phyloP scores from a whole-genome alignment of 2,329 filamentous ascomycete species.

The Aspergillus pseudoglaucus region DNA sequence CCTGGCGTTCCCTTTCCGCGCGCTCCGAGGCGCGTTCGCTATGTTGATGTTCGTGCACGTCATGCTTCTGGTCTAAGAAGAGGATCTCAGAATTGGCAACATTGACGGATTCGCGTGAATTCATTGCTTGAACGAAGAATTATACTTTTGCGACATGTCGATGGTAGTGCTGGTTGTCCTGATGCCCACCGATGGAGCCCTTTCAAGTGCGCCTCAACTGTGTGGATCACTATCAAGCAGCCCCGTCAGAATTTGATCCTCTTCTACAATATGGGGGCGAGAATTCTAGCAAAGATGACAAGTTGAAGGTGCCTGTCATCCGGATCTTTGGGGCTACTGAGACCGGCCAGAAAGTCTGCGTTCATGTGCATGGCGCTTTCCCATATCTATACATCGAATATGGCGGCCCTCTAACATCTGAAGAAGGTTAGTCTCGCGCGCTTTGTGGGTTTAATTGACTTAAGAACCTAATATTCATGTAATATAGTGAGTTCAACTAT shows the following conservation, averaged over 20 bases:
- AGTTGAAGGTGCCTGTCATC: conserved; percentile 75
- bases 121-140: conserved; percentile 3
- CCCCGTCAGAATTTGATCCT: conserved; percentile 74
- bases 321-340: conserved; percentile 89
- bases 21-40: conserved; percentile 13
- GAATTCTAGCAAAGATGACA: conserved; percentile 53
- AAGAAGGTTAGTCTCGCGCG: conserved; percentile 54
- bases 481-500: conserved; percentile 66
- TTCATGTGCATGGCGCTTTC: conserved; percentile 90
- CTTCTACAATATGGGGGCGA: conserved; percentile 61
- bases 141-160: conserved; percentile 17
- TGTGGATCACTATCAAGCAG: conserved; percentile 87
- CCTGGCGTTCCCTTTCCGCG: conserved; percentile 19
- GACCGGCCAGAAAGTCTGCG: conserved; percentile 91
- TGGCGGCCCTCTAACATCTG: conserved; percentile 57
- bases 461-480: conserved; percentile 6
- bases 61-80: conserved; percentile 3
- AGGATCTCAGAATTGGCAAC: background rate
- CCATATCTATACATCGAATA: conserved; percentile 95
- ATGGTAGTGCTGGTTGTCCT: conserved; percentile 15
- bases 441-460: background rate
- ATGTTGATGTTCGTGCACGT: conserved; percentile 7
- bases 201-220: conserved; percentile 93
- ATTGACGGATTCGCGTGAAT: background rate
- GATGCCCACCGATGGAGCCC: conserved; percentile 51